Evolutionary conservation across 2,329 filamentous ascomycete species (phyloP), one percentile per base, ranked within the genome.

Genomic region (Nemania serpens): DNA sequence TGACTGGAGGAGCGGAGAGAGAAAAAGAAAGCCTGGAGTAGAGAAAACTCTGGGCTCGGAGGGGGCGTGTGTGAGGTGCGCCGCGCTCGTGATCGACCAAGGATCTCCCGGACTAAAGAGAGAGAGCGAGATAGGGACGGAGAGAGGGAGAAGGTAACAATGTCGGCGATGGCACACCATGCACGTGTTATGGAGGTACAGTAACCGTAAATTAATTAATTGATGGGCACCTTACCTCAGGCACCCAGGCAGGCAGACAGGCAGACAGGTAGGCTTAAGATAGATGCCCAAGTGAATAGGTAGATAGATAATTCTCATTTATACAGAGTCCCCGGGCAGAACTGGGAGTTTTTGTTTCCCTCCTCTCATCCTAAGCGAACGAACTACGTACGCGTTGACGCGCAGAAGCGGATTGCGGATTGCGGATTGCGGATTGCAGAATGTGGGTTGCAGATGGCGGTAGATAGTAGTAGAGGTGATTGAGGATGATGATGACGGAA

Each of bases 71-170:
- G 59, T 48, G 55, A 52, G 60, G 59, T 53, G 56, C 50, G 61
- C 63, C 36, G 61, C 61, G 69, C 63, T 69, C 66, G 69, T 68
- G 69, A 70, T 70, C 68, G 65, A 67, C 68, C 66, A 61, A 63
- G 55, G 66, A 66, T 61, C 55, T 64, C 61, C 65, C 59, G 63
- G 55, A 43, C 43, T 39, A 46, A 47, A 42, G 42, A 17, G 36
- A 18, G 37, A 20, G 37, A 11, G 37, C 22, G 45, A 12, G 39
- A 37, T 3, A 29, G 25, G 34, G 34, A 42, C 13, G 17, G 39
- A 22, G 42, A 46, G 42, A 12, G 17, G 45, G 39, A 51, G 49
- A 53, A 57, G 60, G 62, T 66, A 48, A 52, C 64, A 61, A 53
- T 45, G 65, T 59, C 65, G 58, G 63, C 53, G 59, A 63, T 55